Evolutionary conservation across 192 early-diverging fungal species (phyloP), one percentile per base, ranked within the genome.

Genomic region (Rhizoclosmatium globosum): DNA sequence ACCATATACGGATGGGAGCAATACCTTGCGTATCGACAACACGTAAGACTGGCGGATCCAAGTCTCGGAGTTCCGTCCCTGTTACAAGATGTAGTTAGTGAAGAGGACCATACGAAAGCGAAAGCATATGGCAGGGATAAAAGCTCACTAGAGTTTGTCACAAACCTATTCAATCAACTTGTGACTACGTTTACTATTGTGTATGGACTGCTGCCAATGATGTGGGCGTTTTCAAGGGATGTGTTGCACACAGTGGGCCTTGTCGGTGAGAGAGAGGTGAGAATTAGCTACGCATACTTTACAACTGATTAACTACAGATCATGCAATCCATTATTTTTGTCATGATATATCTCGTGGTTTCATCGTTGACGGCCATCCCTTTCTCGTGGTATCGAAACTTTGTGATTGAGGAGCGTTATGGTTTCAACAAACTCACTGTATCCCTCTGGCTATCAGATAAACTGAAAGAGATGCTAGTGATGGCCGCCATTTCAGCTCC

Each of bases 391-490:
- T 99, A 97, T 82, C 88, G 88, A 62, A 97, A 94, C 0, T 99
- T 99, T 92, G 95, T 99, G 11, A 92, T 99, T 75, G 97, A 99
- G 86, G 90, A 93, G 80, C 85, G 89, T 41, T 96, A 97, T 82
- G 96, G 96, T 3, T 98, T 99, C 84, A 99, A 99, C 87, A 99
- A 99, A 81, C 91, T 93, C 81, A 97, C 96, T 6, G 60, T 92
- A n/a, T n/a, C 86, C 0, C 78, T 97, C 48, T 99, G 93, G 81
- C 83, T 96, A 47, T 88, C 89, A 0, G 97, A 99, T 80, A 74
- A 88, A 74, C 67, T 94, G 70, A 99, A 98, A 82, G 86, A 83
- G 1, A 83, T 93, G 58, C 48, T 90, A 31, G 83, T 99, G 59
- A 87, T 86, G 4, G 86, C 84, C 3, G 88, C 90, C 4, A 91